Conservation (phyloP, 2,329 filamentous ascomycete genomes). For the Laburnicola sp. region DNA sequence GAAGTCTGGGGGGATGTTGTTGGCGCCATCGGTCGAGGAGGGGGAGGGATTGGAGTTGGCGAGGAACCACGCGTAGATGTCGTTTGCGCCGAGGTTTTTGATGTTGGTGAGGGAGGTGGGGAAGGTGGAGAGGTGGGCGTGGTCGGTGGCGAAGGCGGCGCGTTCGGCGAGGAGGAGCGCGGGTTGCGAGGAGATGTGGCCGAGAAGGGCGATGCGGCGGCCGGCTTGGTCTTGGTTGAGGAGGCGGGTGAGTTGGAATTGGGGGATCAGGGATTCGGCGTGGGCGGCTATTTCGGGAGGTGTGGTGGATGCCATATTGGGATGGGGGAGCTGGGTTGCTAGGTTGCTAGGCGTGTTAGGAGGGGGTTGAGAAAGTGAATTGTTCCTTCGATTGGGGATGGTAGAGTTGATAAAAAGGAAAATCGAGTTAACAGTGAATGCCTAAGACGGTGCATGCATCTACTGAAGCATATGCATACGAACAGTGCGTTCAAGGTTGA, state of each 20-base stretch:
- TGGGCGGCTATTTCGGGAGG: constrained; percentile 37
- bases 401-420: no score
- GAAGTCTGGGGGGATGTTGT: constrained; percentile 68
- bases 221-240: constrained; percentile 87
- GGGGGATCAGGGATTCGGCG: constrained; percentile 53
- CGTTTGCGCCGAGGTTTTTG: constrained; percentile 86
- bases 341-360: not conserved
- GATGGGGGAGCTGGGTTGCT: not conserved
- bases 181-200: constrained; percentile 70
- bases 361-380: not conserved
- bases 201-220: constrained; percentile 76
- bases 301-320: constrained; percentile 39
- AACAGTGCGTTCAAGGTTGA: no score
- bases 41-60: constrained; percentile 61
- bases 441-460: no score
- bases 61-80: constrained; percentile 95
- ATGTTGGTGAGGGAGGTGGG: constrained; percentile 69
- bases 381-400: no score
- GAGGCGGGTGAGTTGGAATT: constrained; percentile 69
- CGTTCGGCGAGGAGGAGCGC: constrained; percentile 84
- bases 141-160: constrained; percentile 75
- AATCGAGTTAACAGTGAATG: no score
- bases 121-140: constrained; percentile 66
- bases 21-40: constrained; percentile 18
- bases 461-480: no score